Evolutionary conservation across 2,329 filamentous ascomycete species (phyloP).

Genomic region (Phialocephala subalpina): DNA sequence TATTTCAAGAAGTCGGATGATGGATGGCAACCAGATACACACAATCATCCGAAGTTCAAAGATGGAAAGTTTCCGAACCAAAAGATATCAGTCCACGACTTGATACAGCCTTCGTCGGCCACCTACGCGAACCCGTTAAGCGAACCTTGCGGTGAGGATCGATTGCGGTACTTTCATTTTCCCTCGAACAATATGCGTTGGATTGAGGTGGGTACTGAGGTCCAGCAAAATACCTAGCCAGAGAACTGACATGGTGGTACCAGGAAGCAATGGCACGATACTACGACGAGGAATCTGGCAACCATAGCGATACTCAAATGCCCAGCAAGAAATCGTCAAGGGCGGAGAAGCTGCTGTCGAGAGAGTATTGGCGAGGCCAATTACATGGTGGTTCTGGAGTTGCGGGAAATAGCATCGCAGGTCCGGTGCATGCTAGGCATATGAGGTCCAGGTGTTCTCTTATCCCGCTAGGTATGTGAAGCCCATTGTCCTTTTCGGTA

Average conservation of each 20-base stretch:
- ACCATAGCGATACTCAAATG: conserved; percentile 5
- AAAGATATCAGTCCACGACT: conserved; percentile 22
- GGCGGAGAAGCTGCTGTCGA: conserved; percentile 26
- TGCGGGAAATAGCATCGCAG: conserved; percentile 5
- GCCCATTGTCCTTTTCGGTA: too few relatives aligned
- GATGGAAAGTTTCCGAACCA: conserved; percentile 23
- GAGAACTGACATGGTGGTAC: not conserved
- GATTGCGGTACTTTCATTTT: conserved; percentile 35
- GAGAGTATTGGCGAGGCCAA: conserved; percentile 34
- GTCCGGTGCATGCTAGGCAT: conserved; percentile 35
- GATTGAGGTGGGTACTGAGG: conserved; percentile 28
- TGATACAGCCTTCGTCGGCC: conserved; percentile 2
- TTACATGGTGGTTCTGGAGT: conserved; percentile 28
- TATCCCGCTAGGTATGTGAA: conserved; percentile 21
- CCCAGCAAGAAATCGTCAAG: conserved; percentile 14
- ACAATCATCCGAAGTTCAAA: conserved; percentile 17
- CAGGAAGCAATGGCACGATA: conserved; percentile 30
- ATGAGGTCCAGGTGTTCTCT: conserved; percentile 30
- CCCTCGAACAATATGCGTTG: conserved; percentile 36
- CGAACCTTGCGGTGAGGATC: conserved; percentile 4
- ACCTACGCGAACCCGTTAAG: conserved; percentile 11
- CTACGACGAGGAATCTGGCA: conserved; percentile 20
- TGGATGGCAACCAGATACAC: conserved; percentile 17
- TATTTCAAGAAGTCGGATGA: conserved; percentile 25
- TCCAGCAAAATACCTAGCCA: not conserved